Evolutionary conservation across 169 alveolate species (phyloP), one percentile per base, ranked within the genome.

Genomic region (Perkinsus marinus): DNA sequence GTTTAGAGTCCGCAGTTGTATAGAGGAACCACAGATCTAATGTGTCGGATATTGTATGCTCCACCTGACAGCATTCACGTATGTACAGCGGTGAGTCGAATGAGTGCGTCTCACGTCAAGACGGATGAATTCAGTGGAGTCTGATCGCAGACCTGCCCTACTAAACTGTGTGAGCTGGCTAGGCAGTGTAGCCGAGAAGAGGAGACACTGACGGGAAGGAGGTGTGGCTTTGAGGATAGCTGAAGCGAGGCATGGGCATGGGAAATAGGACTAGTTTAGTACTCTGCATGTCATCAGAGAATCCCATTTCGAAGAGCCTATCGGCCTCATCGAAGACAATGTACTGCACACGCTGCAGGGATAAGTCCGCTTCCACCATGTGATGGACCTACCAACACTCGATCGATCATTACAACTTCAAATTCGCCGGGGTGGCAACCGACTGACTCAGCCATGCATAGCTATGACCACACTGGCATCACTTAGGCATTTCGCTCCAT

Each of bases 291-390:
- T 98, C 97, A 38, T 96, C 98, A 3, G 97, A 96, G 69, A 97
- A 96, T 13, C 99, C 99, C 95, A 97, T 92, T 94, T 97, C 99
- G 93, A 98, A 97, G 90, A 97, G 92, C 39, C 97, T 94, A 94
- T 98, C 99, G 22, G 98, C 98, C 93, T 98, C 99, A 93, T 97
- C 99, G 90, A 97, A 95, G 39, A 98, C 96, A 19, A 97, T 94
- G 89, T 95, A 93, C 93, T 96, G 96, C 90, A 97, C 98, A 43
- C 96, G 96, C 39, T 92, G 91, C 91, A 97, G 93, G 89, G 96
- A 94, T 57, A 96, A 91, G 90, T 97, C 97, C 22, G 96, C 96
- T 91, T 97, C 98, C 92, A 95, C 94, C 91, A 97, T 95, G 94
- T 96, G 98, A 93, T 97, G 98, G 68, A 79, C 57, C 92, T 92